Evolutionary conservation across 2,329 filamentous ascomycete genomes (phyloP), one percentile per base, ranked within the genome.

Genomic region (Aspergillus bombycis): DNA sequence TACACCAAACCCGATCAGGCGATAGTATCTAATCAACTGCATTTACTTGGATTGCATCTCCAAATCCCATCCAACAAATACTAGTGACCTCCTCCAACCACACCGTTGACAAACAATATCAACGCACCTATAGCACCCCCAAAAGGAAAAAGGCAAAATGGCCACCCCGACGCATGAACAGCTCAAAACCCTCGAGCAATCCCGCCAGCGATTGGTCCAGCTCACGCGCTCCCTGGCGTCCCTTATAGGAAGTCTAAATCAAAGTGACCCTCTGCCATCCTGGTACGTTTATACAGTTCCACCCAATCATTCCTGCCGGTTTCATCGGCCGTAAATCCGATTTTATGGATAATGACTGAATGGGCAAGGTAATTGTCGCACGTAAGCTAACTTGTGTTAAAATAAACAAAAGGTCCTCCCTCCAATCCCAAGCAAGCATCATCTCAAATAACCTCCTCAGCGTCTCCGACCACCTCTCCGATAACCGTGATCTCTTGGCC

Each of bases 351-450:
- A 12, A n/a, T 11, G 4, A 26, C 11, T n/a, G 60, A 16, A 36
- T 36, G 14, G 14, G 6, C 34, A 16, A 36, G 34, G 14, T 36
- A 3, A 36, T 16, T 36, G 5, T 36, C 5, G 14, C 16, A 36
- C 14, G 7, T 7, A 36, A 16, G 28, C n/a, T 21, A 19, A 34
- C 7, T 36, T 16, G 56, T 21, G 43, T 43, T 43, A 38, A 55
- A n/a, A n/a, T n/a, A n/a, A n/a, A n/a, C 21, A 30, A 57, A 36
- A 93, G 91, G 72, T 84, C 87, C 53, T 91, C 90, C 16, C 84
- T 94, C 55, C 89, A 92, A 75, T 86, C 87, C n/a, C 90, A 89
- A 55, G 85, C 89, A 50, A 84, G 85, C 67, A 91, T 93, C 74
- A 85, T 93, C 58, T 88, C 89, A 68, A 85, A 85, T 68, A 91